Base-by-base conservation (phyloP, 371 early-diverging fungal genomes). In the Mucor lusitanicus region DNA sequence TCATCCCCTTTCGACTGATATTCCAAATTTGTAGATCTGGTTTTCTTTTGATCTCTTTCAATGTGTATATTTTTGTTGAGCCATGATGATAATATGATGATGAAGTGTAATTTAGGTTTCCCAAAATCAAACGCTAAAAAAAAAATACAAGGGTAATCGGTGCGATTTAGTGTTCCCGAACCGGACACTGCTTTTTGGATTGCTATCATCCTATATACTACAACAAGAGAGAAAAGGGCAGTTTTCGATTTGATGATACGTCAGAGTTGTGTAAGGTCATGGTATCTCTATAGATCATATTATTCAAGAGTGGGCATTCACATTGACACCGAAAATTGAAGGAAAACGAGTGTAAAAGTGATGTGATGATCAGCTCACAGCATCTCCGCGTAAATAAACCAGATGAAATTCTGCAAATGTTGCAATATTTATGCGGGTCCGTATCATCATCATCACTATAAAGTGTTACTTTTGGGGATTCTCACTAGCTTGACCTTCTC, bases 401-500 rank as follows among this genome's bases (percentile, higher is more conserved):
- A 53, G 15, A 53, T 27, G 27, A 27, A 53, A 12, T 27, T 53
- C 25, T 53, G 27, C 50, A 50, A 23, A 50, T 50, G 9, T 50
- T 50, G 50, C 53, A 25, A 53, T 27, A 15, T 53, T 46, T 53
- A 53, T 53, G 53, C 56, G 56, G 56, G 56, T 17, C 9, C 2
- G 32, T 53, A 23, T 25, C 23, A 48, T 48, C 48, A 48, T 48
- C 46, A 46, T 50, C 50, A 50, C 27, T 53, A 53, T 53, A 56
- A 56, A 32, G 7, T 2, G 33, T 42, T 21, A 44, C 3, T 57
- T 50, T 63, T 53, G 21, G 69, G 37, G 60, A 35, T 42, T 32
- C 23, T 64, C 53, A 37, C 27, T 70, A 53, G 3, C n/a, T 58
- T 53, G 55, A 44, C 50, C 54, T 57, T 58, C 48, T 68, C 25